Base-by-base conservation (phyloP, 1,139 yeast genomes). In the Sugiyamaella pinicola region DNA sequence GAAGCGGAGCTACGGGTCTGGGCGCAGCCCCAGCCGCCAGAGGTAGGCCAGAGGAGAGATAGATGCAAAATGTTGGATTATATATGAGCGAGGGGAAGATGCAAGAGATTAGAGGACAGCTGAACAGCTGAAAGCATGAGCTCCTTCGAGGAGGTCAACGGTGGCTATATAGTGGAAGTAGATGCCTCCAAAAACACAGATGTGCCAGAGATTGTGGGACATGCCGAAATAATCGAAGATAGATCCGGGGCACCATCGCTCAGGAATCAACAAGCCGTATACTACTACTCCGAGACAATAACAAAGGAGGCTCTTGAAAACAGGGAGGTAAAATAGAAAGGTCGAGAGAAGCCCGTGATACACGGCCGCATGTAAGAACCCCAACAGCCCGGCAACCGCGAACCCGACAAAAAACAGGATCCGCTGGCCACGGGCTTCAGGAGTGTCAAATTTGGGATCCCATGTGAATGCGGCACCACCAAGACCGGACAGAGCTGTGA, bases 141-240 rank as follows among this genome's bases (percentile, higher is more conserved):
- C 75, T 52, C 64, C 62, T 60, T 72, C 63, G 69, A 85, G 84
- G 85, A 90, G 84, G 55, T 81, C 83, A 58, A 88, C 74, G 26
- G 89, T 75, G 22, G 95, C 90, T 52, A 75, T 74, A 69, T 91
- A 93, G 69, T 91, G 97, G 35, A 95, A 96, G 55, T 87, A 72
- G 21, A 90, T 82, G 1, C 99, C 99, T 35, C 87, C 78, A 35
- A 93, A 80, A 40, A 93, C 99, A 66, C 87, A 88, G 15, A 89
- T 69, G 70, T 93, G 99, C 99, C 99, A 93, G 33, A 93, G 74
- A 64, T 89, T 90, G 70, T 93, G 99, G 48, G 96, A 88, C 96
- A 90, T 95, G 85, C 93, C 64, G 83, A 76, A 28, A 87, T 85
- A 63, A 75, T 72, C 69, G 83, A 83, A 60, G 72, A 82, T 33